Evolutionary conservation across 352 stramenopile species (phyloP).

Genomic region (Aphanomyces astaci): DNA sequence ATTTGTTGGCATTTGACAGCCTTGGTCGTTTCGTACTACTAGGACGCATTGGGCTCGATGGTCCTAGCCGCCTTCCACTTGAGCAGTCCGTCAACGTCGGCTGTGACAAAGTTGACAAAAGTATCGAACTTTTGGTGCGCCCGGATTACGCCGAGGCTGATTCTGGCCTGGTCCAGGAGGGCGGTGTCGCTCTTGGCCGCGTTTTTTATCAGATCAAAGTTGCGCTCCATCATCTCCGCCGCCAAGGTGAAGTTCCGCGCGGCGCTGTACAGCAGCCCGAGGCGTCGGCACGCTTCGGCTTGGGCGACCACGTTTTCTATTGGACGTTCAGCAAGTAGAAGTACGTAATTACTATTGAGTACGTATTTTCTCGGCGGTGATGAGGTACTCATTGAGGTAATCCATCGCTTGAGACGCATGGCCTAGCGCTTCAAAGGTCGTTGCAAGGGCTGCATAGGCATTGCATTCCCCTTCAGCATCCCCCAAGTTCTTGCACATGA

Average conservation of each 20-base stretch:
- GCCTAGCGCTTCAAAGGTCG: slow-evolving; percentile 70
- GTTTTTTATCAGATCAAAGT: slow-evolving; percentile 73
- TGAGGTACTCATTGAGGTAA: slow-evolving; percentile 81
- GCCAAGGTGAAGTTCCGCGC: slow-evolving; percentile 72
- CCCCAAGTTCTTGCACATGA: slow-evolving; percentile 42
- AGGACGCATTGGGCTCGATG: slow-evolving; percentile 25
- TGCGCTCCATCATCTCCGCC: slow-evolving; percentile 85
- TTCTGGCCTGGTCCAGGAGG: slow-evolving; percentile 51
- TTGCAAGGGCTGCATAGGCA: slow-evolving; percentile 82
- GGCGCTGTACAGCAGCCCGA: slow-evolving; percentile 79
- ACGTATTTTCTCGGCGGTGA: slow-evolving; percentile 56
- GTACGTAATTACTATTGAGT: too few species aligned
- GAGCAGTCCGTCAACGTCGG: slow-evolving; percentile 57
- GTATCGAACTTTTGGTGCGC: slow-evolving; percentile 59
- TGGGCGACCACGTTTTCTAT: slow-evolving; percentile 81
- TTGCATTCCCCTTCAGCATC: slow-evolving; percentile 71
- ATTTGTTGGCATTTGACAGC: too few species aligned
- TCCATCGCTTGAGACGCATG: slow-evolving; percentile 79
- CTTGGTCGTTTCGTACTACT: too few species aligned
- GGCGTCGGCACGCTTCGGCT: slow-evolving; percentile 71
- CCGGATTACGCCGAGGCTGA: slow-evolving; percentile 58
- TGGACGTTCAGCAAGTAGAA: too few species aligned
- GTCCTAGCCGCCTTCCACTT: slow-evolving; percentile 73
- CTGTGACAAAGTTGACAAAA: slow-evolving; percentile 55
- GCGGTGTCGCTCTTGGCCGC: slow-evolving; percentile 35